Percentiles rank a stretch among this genome's conserved stretches.
phyloP scores from a whole-genome alignment of 2,329 filamentous ascomycete genomes.

The Ustulina deusta region DNA sequence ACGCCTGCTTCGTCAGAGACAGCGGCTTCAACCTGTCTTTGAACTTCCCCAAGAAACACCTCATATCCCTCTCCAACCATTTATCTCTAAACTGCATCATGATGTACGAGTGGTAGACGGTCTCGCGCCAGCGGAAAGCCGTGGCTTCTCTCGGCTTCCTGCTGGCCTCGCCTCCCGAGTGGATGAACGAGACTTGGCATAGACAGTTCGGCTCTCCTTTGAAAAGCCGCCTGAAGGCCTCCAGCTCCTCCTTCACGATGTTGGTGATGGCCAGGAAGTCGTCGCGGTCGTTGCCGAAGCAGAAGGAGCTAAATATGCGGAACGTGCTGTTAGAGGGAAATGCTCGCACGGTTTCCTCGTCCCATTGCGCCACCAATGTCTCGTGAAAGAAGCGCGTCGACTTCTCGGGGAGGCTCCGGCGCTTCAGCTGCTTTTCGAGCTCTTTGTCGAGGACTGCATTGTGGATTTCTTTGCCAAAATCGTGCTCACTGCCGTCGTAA shows the following conservation, averaged over 20 bases:
- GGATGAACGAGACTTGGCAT: slow-evolving; percentile 48
- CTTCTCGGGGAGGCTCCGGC: slow-evolving; percentile 35
- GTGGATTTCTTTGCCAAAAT: slow-evolving; percentile 36
- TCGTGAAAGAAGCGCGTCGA: slow-evolving; percentile 48
- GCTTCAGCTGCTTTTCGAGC: slow-evolving; percentile 44
- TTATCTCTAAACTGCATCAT: slow-evolving; percentile 51
- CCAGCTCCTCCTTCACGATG: slow-evolving; percentile 38
- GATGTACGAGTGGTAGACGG: slow-evolving; percentile 49
- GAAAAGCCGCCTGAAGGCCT: slow-evolving; percentile 25
- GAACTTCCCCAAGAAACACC: slow-evolving; percentile 39
- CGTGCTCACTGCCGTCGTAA: slow-evolving; percentile 37
- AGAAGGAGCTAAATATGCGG: slow-evolving; percentile 48
- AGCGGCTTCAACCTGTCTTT: slow-evolving; percentile 41
- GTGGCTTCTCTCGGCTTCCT: slow-evolving; percentile 42
- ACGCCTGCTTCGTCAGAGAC: slow-evolving; percentile 43
- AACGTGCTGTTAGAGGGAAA: slow-evolving; percentile 44
- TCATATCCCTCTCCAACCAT: slow-evolving; percentile 50
- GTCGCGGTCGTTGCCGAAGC: slow-evolving; percentile 32
- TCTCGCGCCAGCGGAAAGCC: slow-evolving; percentile 50
- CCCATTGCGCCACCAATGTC: slow-evolving; percentile 48
- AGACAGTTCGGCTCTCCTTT: slow-evolving; percentile 36
- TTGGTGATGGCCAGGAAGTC: slow-evolving; percentile 38
- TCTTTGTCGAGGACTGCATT: slow-evolving; percentile 27
- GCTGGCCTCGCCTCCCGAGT: slow-evolving; percentile 30
- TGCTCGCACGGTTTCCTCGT: slow-evolving; percentile 45